Conservation (phyloP, 139 green algal species). For the Picochlorum sp. region DNA sequence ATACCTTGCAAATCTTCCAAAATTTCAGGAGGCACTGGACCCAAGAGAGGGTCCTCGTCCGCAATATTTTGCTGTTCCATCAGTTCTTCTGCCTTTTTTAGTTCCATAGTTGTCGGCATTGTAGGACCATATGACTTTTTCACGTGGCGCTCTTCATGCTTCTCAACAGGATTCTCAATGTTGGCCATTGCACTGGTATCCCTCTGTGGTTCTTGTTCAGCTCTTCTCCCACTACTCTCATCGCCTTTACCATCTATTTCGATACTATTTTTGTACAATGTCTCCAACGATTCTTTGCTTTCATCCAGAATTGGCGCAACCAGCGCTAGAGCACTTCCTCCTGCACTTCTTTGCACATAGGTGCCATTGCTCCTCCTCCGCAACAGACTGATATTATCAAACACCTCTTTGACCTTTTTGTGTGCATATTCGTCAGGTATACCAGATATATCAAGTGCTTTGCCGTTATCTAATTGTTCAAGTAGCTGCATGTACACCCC, state of each 20-base stretch:
- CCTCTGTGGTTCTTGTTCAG: too few species aligned
- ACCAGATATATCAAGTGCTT: constrained; percentile 30
- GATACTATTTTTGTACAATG: background rate
- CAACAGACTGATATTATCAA: constrained; percentile 30
- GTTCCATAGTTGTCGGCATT: too few species aligned
- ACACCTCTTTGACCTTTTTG: constrained; percentile 14
- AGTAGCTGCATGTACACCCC: constrained; percentile 9
- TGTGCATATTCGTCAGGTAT: constrained; percentile 25
- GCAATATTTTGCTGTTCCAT: constrained; percentile 16
- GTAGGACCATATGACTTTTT: too few species aligned
- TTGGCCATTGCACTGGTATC: too few species aligned
- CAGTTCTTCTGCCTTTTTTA: background rate
- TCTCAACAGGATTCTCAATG: too few species aligned
- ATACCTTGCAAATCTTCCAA: constrained; percentile 17
- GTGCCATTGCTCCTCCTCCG: constrained; percentile 23
- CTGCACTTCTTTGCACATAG: constrained; percentile 8
- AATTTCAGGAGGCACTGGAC: constrained; percentile 59
- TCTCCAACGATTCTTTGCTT: background rate
- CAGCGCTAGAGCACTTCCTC: background rate
- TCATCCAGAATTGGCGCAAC: background rate
- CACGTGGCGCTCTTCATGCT: too few species aligned
- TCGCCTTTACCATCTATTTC: too few species aligned
- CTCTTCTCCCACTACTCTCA: too few species aligned
- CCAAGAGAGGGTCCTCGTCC: constrained; percentile 42
- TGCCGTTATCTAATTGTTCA: constrained; percentile 26